These are phyloP conservation scores for Globisporangium polare DNA, from an alignment of 352 stramenopile genomes.

Conservation along the genomic window DNA sequence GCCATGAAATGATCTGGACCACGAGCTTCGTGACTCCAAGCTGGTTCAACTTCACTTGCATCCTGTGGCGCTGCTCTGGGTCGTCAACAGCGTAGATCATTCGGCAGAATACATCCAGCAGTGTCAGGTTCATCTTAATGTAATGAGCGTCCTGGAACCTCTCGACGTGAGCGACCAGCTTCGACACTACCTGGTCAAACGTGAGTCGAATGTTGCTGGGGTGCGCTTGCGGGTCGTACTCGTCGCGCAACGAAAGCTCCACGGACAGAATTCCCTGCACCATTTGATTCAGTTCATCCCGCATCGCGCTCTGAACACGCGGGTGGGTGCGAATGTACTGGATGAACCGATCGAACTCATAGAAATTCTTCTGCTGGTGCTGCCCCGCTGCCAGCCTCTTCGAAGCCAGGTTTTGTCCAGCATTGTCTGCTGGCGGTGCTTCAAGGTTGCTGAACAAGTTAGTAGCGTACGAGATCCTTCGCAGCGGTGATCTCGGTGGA, in stretches of 20 bases:
- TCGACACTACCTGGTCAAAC: constrained; percentile 63
- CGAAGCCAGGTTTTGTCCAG: background rate
- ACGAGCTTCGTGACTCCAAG: constrained; percentile 63
- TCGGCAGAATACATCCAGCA: constrained; percentile 67
- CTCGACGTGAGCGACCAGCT: constrained; percentile 57
- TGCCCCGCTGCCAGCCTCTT: background rate
- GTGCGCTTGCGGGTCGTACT: constrained; percentile 43
- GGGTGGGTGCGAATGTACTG: constrained; percentile 33
- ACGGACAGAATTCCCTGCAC: constrained; percentile 59
- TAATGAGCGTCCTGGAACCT: constrained; percentile 50
- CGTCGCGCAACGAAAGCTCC: constrained; percentile 37
- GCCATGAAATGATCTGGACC: constrained; percentile 48
- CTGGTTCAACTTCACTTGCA: constrained; percentile 67
- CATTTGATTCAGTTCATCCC: constrained; percentile 72
- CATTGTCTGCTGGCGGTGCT: background rate
- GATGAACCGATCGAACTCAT: constrained; percentile 48
- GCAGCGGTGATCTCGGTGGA: constrained; percentile 13
- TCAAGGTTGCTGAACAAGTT: constrained; percentile 9
- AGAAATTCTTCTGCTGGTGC: constrained; percentile 28
- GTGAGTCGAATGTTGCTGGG: constrained; percentile 41
- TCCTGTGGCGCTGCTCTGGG: constrained; percentile 40
- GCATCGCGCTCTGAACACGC: constrained; percentile 41
- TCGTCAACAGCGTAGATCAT: constrained; percentile 70
- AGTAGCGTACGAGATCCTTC: constrained; percentile 7
- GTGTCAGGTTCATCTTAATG: constrained; percentile 61